Evolutionary conservation across 345 rosid genomes (phyloP), one percentile per base, ranked within the genome.

Genomic region (Pistacia integerrima): DNA sequence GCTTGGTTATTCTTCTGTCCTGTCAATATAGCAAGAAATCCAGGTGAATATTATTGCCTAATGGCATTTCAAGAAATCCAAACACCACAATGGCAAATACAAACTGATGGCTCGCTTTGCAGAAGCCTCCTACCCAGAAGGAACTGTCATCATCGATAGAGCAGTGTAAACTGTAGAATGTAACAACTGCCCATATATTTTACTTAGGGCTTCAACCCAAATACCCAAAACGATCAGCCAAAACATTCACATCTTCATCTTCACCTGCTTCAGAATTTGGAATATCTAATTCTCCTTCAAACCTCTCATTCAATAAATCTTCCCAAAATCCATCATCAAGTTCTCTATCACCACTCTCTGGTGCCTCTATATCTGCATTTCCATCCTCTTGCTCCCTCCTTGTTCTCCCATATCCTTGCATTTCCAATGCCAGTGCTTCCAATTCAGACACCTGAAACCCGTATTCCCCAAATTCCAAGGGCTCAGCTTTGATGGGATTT

Each of bases 361-460:
- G 55, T 13, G 77, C 69, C 72, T 71, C 85, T 22, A n/a, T 28
- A 51, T 81, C 86, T 8, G 82, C 80, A 64, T 20, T 66, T 57
- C 69, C 73, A 8, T 79, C 80, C 56, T 80, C 79, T 73, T 76
- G 73, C 51, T 56, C 86, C 33, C 64, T 63, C 63, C 84, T 78
- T 41, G 78, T 72, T 61, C 86, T 84, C 0, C 91, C 84, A 65
- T 76, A 66, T 14, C 94, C 97, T 83, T 91, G 95, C 92, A 95
- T 91, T 82, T 94, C 98, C 79, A 93, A 46, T 30, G 98, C 96
- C 49, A 95, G 89, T 18, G 83, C 96, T 79, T 95, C 97, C 51
- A 95, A 86, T 84, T 95, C 98, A 10, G 97, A 87, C 44, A 89
- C 86, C 73, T 74, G 88, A 66, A 71, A 77, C 33, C 77, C 80